Evolutionary conservation across 73 alveolate genomes (phyloP), one percentile per base, ranked within the genome.

Genomic region (Tetrahymena malaccensis): DNA sequence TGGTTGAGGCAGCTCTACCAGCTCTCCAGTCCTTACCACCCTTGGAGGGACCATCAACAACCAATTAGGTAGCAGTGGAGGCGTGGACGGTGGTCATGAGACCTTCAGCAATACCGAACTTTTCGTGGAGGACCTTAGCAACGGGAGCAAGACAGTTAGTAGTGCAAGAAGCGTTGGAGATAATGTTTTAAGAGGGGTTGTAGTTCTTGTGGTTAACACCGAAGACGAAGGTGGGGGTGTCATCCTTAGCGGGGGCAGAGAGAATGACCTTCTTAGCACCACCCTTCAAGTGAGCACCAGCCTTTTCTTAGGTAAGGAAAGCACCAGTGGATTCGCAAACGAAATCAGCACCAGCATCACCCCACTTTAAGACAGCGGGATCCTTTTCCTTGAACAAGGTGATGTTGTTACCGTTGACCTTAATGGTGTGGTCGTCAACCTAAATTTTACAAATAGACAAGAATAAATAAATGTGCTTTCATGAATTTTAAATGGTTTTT

Each of bases 11-110:
- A 85, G 99, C 99, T 84, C 99, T 98, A 93, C 99, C 99, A 25
- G 99, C 99, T 93, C 99, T 98, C 99, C 99, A 99, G 97, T 97
- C 99, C 96, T 98, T 98, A 31, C 99, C 99, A 37, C 99, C 99
- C 96, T 98, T 98, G 31, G 99, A 96, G 43, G 99, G 99, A 85
- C 99, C 99, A 95, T 99, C 99, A 21, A 99, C 99, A 34, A 99
- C 98, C 56, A 97, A 96, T 96, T 99, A 98, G 95, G 98, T 98
- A 85, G 99, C 99, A 34, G 99, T 99, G 93, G 98, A 96, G 56
- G 99, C 99, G 93, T 99, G 99, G 58, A 99, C 99, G 1, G 99
- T 99, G 94, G 99, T 99, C 99, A 99, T 98, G 83, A 99, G 97
- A 94, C 96, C 99, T 96, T 98, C 99, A 34, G 94, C 99, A 93